Percentiles rank a stretch among this genome's conserved stretches.
Conservation (phyloP, 2,329 filamentous ascomycete species). For the Rhinocladiella similis region DNA sequence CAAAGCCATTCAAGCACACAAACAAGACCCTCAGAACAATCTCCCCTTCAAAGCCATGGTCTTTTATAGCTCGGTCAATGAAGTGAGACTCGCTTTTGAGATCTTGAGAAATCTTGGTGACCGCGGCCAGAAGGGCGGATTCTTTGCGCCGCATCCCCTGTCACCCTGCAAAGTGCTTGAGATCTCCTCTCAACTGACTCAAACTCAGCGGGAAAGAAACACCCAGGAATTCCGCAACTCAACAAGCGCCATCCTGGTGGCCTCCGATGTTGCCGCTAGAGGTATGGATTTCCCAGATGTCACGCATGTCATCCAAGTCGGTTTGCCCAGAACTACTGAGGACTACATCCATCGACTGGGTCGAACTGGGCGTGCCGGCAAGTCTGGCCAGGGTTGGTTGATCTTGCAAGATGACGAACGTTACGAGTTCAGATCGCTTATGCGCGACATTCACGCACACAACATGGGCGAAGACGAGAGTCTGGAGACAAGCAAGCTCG, state of each 20-base stretch:
- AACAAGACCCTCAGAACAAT: slow-evolving; percentile 36
- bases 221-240: slow-evolving; percentile 70
- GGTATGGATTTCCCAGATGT: slow-evolving; percentile 56
- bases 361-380: slow-evolving; percentile 47
- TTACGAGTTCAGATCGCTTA: slow-evolving; percentile 47
- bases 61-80: slow-evolving; percentile 81
- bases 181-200: slow-evolving; percentile 79
- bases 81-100: slow-evolving; percentile 64
- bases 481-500: slow-evolving; percentile 39
- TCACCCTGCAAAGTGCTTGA: slow-evolving; percentile 55
- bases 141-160: slow-evolving; percentile 72
- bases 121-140: slow-evolving; percentile 34
- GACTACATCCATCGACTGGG: slow-evolving; percentile 47
- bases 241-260: slow-evolving; percentile 51
- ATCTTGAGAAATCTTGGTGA: slow-evolving; percentile 57
- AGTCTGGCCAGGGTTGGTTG: slow-evolving; percentile 63
- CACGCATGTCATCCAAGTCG: slow-evolving; percentile 50
- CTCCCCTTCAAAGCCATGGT: slow-evolving; percentile 92
- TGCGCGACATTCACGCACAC: slow-evolving; percentile 57
- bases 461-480: slow-evolving; percentile 41
- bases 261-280: slow-evolving; percentile 48
- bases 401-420: slow-evolving; percentile 55
- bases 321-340: slow-evolving; percentile 51
- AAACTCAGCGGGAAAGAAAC: slow-evolving; percentile 66
- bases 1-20: slow-evolving; percentile 48